Evolutionary conservation across 2,329 filamentous ascomycete species (phyloP).

Genomic region (Waltergamsia citrina): DNA sequence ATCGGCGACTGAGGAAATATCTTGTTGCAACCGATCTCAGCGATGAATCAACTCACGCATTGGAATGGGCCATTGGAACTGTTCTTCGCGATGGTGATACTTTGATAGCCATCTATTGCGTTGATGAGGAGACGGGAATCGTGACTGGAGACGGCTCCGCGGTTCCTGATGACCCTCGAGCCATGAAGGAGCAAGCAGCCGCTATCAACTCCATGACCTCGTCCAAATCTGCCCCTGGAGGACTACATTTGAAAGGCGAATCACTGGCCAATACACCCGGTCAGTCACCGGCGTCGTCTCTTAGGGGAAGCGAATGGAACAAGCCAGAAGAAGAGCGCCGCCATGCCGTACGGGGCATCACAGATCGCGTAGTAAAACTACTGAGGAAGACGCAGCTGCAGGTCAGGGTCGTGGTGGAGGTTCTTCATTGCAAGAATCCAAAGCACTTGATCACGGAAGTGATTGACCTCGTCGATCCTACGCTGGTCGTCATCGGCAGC

Average conservation of each 20-base stretch:
- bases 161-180: constrained; percentile 63
- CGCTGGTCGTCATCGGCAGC: constrained; percentile 86
- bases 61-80: constrained; percentile 97
- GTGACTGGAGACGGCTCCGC: constrained; percentile 35
- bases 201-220: constrained; percentile 56
- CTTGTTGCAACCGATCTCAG: constrained; percentile 93
- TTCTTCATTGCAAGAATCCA: constrained; percentile 96
- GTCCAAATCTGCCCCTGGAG: constrained; percentile 18
- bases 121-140: constrained; percentile 76
- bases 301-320: constrained; percentile 27
- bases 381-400: constrained; percentile 87
- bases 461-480: constrained; percentile 87
- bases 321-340: constrained; percentile 70
- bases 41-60: constrained; percentile 85
- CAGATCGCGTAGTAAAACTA: constrained; percentile 73
- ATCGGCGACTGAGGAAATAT: constrained; percentile 77
- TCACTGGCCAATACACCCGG: constrained; percentile 6
- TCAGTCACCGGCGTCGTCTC: constrained; percentile 6
- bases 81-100: constrained; percentile 92
- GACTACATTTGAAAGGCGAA: constrained; percentile 2
- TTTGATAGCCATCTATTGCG: constrained; percentile 83
- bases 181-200: constrained; percentile 65
- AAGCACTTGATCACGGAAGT: constrained; percentile 95
- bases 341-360: constrained; percentile 74
- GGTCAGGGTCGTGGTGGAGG: constrained; percentile 87